phyloP scores from a whole-genome alignment of 2,329 filamentous ascomycete genomes.

The Exophiala aquamarina region DNA sequence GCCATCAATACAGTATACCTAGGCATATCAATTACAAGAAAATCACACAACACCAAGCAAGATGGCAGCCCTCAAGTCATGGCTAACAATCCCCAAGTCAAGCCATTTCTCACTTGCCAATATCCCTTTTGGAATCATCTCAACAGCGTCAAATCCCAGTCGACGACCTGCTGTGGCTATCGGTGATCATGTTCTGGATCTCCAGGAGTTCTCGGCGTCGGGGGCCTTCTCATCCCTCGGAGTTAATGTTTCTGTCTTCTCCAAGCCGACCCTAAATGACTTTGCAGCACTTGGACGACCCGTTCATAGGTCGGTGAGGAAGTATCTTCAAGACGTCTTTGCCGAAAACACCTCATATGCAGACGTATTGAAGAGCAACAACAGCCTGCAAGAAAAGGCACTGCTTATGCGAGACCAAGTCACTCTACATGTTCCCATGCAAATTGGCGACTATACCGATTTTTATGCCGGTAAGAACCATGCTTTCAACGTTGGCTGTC shows the following conservation, averaged over 20 bases:
- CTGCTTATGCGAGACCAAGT: conserved; percentile 61
- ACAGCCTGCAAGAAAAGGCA: conserved; percentile 54
- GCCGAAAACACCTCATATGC: conserved; percentile 59
- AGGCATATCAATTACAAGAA: too few relatives aligned
- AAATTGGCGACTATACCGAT: conserved; percentile 80
- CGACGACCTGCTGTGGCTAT: conserved; percentile 70
- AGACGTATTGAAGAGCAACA: conserved; percentile 63
- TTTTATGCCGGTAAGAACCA: conserved; percentile 82
- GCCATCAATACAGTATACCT: too few relatives aligned
- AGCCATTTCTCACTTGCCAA: conserved; percentile 76
- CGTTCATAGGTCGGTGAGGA: conserved; percentile 67
- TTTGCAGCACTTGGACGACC: conserved; percentile 72
- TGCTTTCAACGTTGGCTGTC: conserved; percentile 64
- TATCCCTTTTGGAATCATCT: conserved; percentile 81
- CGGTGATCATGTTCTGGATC: conserved; percentile 69
- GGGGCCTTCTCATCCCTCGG: conserved; percentile 62
- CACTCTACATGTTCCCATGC: conserved; percentile 70
- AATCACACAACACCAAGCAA: conserved; percentile 2
- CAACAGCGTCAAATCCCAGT: conserved; percentile 55
- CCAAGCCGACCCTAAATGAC: conserved; percentile 65
- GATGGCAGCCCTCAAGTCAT: conserved; percentile 48
- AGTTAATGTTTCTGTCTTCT: conserved; percentile 62
- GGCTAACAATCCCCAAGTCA: conserved; percentile 59
- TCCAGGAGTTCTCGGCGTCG: conserved; percentile 60
- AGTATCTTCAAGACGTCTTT: conserved; percentile 68